A percentile compares a stretch with the other conserved stretches of the same genome.
phyloP scores from a whole-genome alignment of 805 yeast species.

The Myxozyma mucilagina region DNA sequence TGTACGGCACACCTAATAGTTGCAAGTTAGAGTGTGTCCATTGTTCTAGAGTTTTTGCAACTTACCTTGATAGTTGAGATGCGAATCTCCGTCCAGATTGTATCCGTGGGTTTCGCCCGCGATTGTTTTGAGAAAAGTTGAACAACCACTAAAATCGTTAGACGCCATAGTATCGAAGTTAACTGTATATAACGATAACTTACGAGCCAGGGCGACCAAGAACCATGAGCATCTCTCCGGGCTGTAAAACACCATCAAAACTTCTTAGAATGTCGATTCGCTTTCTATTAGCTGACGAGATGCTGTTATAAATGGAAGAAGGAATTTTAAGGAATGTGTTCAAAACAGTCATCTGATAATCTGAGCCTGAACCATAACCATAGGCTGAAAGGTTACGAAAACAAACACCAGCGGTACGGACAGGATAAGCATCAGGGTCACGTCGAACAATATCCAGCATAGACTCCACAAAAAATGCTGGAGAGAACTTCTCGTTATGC shows the following conservation, averaged over 20 bases:
- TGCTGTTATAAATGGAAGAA: constrained; percentile 38
- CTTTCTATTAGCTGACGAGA: constrained; percentile 30
- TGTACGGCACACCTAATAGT: constrained; percentile 41
- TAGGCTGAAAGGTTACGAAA: constrained; percentile 61
- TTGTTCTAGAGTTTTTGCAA: background rate
- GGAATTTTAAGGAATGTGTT: constrained; percentile 44
- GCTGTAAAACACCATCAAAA: constrained; percentile 56
- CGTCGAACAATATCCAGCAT: constrained; percentile 52
- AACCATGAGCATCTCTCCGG: constrained; percentile 72
- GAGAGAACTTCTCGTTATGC: constrained; percentile 52
- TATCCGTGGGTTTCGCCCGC: constrained; percentile 60
- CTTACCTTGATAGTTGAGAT: constrained; percentile 45
- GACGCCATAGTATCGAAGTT: background rate
- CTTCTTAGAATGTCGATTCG: constrained; percentile 44
- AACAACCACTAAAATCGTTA: constrained; percentile 55
- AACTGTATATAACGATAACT: constrained; percentile 24
- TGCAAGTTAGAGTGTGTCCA: background rate
- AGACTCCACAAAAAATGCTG: constrained; percentile 65
- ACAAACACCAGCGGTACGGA: constrained; percentile 60
- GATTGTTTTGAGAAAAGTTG: constrained; percentile 59
- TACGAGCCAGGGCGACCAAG: constrained; percentile 69
- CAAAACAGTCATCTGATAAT: constrained; percentile 62
- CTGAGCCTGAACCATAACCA: constrained; percentile 64
- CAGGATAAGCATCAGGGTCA: constrained; percentile 62
- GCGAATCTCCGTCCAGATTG: constrained; percentile 47